Evolutionary conservation across 225 moss, liverwort and hornwort species (phyloP).

Genomic region (Rhytidiadelphus loreus): DNA sequence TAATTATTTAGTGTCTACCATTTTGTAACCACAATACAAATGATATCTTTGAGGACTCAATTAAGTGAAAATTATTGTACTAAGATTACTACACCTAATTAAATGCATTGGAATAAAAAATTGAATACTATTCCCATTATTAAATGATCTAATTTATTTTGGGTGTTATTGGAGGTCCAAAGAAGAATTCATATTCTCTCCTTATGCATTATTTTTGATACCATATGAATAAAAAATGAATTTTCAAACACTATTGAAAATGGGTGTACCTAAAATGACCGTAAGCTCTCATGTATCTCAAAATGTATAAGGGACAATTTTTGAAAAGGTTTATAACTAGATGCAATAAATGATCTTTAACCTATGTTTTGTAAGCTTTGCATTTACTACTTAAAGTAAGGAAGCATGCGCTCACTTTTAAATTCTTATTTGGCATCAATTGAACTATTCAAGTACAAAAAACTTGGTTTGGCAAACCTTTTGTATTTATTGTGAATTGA

Average conservation of each 20-base stretch:
- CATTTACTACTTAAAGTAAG: not conserved
- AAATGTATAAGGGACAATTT: not conserved
- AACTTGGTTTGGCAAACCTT: not conserved
- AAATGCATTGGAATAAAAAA: not conserved
- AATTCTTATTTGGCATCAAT: not conserved
- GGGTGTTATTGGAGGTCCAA: not conserved
- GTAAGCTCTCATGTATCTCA: too few species aligned
- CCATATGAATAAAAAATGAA: not conserved
- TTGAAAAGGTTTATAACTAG: not conserved
- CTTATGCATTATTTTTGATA: not conserved
- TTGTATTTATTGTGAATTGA: not conserved
- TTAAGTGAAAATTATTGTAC: not conserved
- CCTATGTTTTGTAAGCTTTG: not conserved
- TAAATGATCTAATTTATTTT: not conserved
- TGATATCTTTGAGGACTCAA: not conserved
- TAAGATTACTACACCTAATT: too few species aligned
- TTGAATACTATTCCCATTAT: not conserved
- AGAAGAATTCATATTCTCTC: not conserved
- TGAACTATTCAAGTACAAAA: too few species aligned
- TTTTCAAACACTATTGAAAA: not conserved
- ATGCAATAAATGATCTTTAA: not conserved
- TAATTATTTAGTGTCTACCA: not conserved
- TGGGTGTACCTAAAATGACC: not conserved
- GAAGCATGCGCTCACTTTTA: not conserved
- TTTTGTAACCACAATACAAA: not conserved